Conservation (phyloP, 106 monocot genomes). For the Apostasia shenzhenica region DNA sequence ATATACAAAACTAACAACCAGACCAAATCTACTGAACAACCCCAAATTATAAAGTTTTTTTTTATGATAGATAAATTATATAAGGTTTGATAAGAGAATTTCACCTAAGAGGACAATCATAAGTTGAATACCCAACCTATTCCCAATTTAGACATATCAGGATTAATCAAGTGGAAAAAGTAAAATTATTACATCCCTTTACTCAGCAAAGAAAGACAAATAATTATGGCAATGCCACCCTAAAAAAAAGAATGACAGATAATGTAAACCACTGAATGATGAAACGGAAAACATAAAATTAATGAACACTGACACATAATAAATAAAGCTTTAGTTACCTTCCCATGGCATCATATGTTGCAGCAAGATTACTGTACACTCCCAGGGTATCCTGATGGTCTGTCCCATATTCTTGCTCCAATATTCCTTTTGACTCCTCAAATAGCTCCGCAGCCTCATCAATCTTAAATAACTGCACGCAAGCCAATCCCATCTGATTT, state of each 20-base stretch:
- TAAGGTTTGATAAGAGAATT: too few species aligned
- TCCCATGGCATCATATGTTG: conserved; percentile 73
- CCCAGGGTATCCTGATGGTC: conserved; percentile 50
- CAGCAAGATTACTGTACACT: conserved; percentile 57
- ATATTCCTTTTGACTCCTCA: conserved; percentile 41
- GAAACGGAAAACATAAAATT: too few species aligned
- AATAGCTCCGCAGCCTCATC: conserved; percentile 52
- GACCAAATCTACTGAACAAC: too few species aligned
- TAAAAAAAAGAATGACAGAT: neutral
- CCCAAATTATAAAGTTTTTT: too few species aligned
- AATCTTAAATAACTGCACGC: conserved; percentile 55
- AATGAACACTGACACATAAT: too few species aligned
- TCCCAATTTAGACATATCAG: neutral
- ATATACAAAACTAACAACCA: too few species aligned
- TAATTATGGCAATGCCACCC: neutral
- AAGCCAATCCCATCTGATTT: conserved; percentile 60
- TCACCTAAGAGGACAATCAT: too few species aligned
- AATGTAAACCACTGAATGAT: neutral
- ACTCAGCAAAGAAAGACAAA: neutral
- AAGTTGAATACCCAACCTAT: neutral
- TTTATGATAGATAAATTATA: too few species aligned
- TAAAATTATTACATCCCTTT: neutral
- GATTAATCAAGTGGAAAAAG: neutral
- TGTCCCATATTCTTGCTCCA: conserved; percentile 46
- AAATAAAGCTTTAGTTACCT: conserved; percentile 23